Evolutionary conservation across 495 filamentous ascomycete genomes (phyloP), one percentile per base, ranked within the genome.

Genomic region (Melanomma pulvis-pyrius): DNA sequence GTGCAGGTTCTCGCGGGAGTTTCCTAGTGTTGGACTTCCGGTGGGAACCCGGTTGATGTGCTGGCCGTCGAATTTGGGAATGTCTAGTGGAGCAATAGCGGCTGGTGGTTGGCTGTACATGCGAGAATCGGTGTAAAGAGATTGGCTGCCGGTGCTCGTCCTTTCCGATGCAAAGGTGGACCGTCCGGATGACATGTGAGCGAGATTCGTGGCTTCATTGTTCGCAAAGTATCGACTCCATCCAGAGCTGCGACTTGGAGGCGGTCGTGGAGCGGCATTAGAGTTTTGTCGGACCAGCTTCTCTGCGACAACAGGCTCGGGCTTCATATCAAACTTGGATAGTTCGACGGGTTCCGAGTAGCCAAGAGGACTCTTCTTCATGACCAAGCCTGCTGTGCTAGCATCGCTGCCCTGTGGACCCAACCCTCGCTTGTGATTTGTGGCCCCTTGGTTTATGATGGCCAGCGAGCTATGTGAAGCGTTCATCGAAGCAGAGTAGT

Each of bases 1-100:
- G 39, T 44, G 39, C 17, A 70, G 46, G 51, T 74, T 67, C 28
- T 74, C 71, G 34, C 29, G 46, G 13, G 69, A 71, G 28, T 72
- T 75, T 8, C 86, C 83, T 17, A 91, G 83, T 2, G 86, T 90
- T 4, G 89, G 90, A 67, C 88, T 92, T 39, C 82, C 84, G 15
- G 84, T 88, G 36, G 80, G 73, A 5, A 92, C 90, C 7, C 78
- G 78, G 60, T 80, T 84, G 69, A 87, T 65, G n/a, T 80, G 81
- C 19, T 83, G 71, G n/a, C 79, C 79, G 21, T 80, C 79, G 68
- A 73, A 73, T 39, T 81, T 78, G 30, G 76, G 50, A 15, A 76
- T 74, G 34, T 81, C 72, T 15, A 88, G 75, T 0, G 86, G 81
- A 11, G 84, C 82, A 0, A 84, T 79, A 0, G 80, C 80, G 63